These are phyloP conservation scores for Porphyra umbilicalis DNA, from an alignment of 31 red algal species.

Conservation along the genomic window DNA sequence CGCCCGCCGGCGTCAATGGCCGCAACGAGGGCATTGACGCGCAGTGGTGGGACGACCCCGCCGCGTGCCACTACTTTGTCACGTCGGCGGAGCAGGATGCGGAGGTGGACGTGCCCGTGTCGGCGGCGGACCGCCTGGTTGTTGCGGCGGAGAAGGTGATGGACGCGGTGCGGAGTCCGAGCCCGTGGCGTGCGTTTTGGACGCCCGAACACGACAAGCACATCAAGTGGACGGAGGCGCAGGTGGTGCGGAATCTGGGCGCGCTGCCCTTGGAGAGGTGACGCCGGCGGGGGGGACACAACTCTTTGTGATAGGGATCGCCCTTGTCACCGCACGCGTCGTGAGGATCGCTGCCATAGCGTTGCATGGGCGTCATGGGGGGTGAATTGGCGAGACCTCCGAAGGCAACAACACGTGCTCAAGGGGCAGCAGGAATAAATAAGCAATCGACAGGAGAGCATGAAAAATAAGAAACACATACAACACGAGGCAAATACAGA, in stretches of 20 bases:
- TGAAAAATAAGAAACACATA: too few relatives aligned
- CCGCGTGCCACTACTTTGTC: conserved; percentile 64
- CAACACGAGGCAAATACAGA: too few relatives aligned
- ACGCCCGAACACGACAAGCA: background rate
- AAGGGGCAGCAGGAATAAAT: too few relatives aligned
- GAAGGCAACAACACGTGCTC: too few relatives aligned
- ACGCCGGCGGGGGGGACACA: too few relatives aligned
- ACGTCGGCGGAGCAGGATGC: conserved; percentile 20
- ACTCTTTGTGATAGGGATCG: too few relatives aligned
- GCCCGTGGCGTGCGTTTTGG: background rate
- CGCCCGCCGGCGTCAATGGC: conserved; percentile 47
- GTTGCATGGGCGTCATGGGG: too few relatives aligned
- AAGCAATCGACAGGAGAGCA: too few relatives aligned
- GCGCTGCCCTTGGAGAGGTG: background rate
- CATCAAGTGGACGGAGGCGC: background rate
- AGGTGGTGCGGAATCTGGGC: background rate
- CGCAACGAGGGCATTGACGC: conserved; percentile 26
- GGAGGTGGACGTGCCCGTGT: background rate
- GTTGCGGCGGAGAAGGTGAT: background rate
- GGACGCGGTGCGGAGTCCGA: background rate
- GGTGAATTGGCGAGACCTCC: too few relatives aligned
- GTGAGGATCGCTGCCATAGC: too few relatives aligned
- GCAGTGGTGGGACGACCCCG: conserved; percentile 14
- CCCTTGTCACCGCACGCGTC: too few relatives aligned
- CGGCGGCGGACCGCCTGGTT: background rate